These are phyloP conservation scores for Pogostemon cablin DNA, from an alignment of 257 asterid genomes.

Conservation along the genomic window DNA sequence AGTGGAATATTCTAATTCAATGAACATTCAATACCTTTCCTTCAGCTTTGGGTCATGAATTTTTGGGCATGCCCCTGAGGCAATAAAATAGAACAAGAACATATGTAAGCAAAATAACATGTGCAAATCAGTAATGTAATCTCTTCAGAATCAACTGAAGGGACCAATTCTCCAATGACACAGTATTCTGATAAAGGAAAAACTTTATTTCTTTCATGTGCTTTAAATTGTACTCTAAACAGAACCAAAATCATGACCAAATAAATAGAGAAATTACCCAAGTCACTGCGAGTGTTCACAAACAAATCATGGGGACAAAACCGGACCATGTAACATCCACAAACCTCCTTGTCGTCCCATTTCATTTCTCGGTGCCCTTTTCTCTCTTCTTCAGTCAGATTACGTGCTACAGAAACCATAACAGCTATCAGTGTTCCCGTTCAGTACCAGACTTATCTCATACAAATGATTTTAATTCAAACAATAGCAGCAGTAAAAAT, in stretches of 20 bases:
- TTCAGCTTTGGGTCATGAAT: slow-evolving; percentile 94
- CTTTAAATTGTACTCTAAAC: neutral
- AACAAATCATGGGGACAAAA: slow-evolving; percentile 98
- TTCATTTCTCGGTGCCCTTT: slow-evolving; percentile 81
- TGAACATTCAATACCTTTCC: slow-evolving; percentile 66
- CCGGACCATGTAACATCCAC: slow-evolving; percentile 88
- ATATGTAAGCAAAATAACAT: slow-evolving; percentile 13
- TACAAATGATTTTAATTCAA: neutral
- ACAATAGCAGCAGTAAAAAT: neutral
- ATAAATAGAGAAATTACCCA: slow-evolving; percentile 51
- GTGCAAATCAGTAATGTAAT: neutral
- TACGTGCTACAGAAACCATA: slow-evolving; percentile 62
- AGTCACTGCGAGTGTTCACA: slow-evolving; percentile 90
- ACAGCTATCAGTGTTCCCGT: slow-evolving; percentile 10
- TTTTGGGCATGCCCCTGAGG: slow-evolving; percentile 83
- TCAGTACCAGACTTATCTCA: neutral
- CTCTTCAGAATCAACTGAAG: neutral
- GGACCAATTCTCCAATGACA: neutral
- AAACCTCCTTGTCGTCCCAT: slow-evolving; percentile 96
- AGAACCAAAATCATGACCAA: slow-evolving; percentile 13
- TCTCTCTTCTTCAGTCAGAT: slow-evolving; percentile 92
- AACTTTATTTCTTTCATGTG: neutral
- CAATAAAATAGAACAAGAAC: slow-evolving; percentile 32
- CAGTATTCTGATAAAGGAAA: slow-evolving; percentile 1
- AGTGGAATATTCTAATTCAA: neutral